Base-by-base conservation (phyloP, 1,284 basidiomycete species). In the Sporisorium scitamineum region DNA sequence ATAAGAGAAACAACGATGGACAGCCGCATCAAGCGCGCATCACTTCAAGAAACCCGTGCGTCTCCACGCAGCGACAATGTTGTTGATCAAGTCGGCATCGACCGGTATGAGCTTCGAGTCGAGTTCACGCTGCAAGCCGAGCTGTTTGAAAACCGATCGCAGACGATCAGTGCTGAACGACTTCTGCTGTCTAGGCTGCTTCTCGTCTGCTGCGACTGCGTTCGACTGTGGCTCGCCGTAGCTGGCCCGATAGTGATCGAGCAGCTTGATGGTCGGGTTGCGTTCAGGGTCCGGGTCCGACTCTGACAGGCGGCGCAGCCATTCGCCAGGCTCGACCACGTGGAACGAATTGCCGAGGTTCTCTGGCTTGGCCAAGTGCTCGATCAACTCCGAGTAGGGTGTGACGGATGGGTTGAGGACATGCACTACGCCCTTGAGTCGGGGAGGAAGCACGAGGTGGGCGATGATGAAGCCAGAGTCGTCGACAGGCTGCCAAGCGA, bases 271-370 rank as follows among this genome's bases (percentile, higher is more conserved):
- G 3, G 87, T 88, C 6, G 89, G 89, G 76, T 89, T 89, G 16
- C 74, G 81, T 0, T 60, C 79, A 10, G 87, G 86, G 44, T 89
- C 54, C 0, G 85, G 72, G 45, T 88, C 86, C n/a, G 86, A 88
- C 52, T 83, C 81, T 0, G 84, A 85, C 32, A 90, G 81, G 0
- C 83, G 80, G 45, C 86, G 82, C 18, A 90, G 79, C 89, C 91
- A 80, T 87, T 88, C 67, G 85, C 86, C 52, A 89, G 90, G 61
- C 88, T 92, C 89, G 29, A 94, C 92, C 41, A 92, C 89, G 80
- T 94, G 91, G 75, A 95, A 90, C 31, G 83, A 90, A 82, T 94
- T 91, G 11, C 92, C 92, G 59, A 88, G 87, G 13, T 89, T 85
- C 18, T 87, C 83, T 48, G 61, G 57, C 22, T 16, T 20, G n/a